Evolutionary conservation across 176 grass and related monocot genomes (phyloP).

Genomic region (Carex pumila): DNA sequence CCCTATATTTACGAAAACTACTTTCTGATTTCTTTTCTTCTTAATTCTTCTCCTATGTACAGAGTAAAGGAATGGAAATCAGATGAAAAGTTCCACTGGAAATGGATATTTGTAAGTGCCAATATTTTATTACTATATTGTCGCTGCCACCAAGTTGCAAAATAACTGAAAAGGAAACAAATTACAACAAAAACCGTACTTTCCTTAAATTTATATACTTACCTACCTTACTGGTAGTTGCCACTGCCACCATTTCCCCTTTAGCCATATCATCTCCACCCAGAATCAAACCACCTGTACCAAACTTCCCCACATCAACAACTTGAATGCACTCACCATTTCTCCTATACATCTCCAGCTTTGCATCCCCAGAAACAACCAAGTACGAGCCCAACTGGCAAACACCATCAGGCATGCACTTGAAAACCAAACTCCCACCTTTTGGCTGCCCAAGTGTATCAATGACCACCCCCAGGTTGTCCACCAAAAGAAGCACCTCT

Average conservation of each 20-base stretch:
- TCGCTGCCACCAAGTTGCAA: neutral
- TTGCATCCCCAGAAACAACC: constrained; percentile 47
- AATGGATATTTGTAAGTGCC: neutral
- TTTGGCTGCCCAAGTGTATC: constrained; percentile 49
- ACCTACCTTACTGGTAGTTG: constrained; percentile 98
- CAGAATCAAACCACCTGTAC: constrained; percentile 36
- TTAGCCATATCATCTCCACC: constrained; percentile 43
- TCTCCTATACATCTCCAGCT: constrained; percentile 75
- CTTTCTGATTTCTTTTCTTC: neutral
- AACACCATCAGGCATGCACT: constrained; percentile 46
- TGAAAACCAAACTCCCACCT: constrained; percentile 78
- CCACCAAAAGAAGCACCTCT: constrained; percentile 69
- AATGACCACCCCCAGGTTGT: constrained; percentile 72
- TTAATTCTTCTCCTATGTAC: neutral
- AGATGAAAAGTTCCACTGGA: neutral
- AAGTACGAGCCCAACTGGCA: constrained; percentile 59
- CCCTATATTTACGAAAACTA: neutral
- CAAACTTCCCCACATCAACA: constrained; percentile 34
- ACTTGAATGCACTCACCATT: constrained; percentile 55
- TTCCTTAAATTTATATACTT: constrained; percentile 20
- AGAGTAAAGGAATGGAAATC: neutral
- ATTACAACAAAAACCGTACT: neutral
- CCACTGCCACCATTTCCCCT: constrained; percentile 38
- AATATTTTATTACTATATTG: neutral
- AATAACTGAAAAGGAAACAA: neutral